phyloP scores from a whole-genome alignment of 768 basidiomycete genomes.

The Podaxis carcinomalis region DNA sequence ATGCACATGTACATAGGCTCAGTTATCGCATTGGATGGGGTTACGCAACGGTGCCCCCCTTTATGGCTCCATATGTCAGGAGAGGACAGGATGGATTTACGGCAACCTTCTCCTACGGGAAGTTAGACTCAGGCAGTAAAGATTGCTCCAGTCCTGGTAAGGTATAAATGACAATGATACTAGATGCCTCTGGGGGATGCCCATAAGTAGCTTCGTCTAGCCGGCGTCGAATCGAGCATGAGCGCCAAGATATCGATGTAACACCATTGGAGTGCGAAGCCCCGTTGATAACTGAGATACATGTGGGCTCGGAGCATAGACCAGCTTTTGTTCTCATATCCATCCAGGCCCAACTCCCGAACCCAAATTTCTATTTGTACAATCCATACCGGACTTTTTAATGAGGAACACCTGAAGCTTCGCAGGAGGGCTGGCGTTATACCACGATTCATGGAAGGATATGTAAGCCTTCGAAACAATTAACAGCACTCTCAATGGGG shows the following conservation, averaged over 20 bases:
- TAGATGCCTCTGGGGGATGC: background rate
- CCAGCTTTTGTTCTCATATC: background rate
- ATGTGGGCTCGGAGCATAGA: background rate
- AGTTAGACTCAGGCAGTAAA: constrained; percentile 1
- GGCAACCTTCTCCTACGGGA: background rate
- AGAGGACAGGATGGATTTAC: background rate
- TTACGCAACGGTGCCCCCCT: background rate
- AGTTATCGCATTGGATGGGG: background rate
- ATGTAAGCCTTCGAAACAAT: constrained; percentile 7
- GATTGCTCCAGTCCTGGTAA: background rate
- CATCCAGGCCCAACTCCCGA: background rate
- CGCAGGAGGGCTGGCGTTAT: background rate
- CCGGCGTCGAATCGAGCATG: background rate
- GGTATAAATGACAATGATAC: background rate
- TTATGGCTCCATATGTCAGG: background rate
- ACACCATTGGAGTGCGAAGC: background rate
- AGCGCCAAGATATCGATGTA: background rate
- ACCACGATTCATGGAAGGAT: background rate
- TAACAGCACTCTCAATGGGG: constrained; percentile 3
- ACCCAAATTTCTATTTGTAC: background rate
- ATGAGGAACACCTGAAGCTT: background rate
- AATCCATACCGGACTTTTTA: background rate
- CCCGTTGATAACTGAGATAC: background rate
- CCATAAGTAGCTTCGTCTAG: background rate
- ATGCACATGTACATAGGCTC: background rate